Evolutionary conservation across 257 asterid species (phyloP).

Genomic region (Forsythia suspensa): DNA sequence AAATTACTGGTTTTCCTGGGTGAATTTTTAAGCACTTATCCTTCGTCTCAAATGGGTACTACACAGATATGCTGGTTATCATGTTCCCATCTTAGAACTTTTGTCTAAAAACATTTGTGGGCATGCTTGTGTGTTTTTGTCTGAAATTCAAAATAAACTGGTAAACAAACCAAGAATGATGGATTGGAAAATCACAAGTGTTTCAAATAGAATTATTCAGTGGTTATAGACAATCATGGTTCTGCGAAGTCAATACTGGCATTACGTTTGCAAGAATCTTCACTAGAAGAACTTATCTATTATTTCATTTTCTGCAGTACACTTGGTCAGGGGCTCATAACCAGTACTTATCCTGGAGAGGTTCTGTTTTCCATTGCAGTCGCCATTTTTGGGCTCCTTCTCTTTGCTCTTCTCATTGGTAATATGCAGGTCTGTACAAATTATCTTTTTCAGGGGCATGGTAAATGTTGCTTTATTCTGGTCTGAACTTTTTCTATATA

Average conservation of each 20-base stretch:
- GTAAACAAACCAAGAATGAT: neutral
- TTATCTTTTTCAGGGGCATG: slow-evolving; percentile 1
- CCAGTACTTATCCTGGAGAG: slow-evolving; percentile 91
- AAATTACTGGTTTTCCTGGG: neutral
- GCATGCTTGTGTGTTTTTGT: neutral
- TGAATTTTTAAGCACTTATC: neutral
- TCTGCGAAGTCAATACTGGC: neutral
- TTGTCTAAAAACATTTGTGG: neutral
- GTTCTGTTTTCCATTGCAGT: slow-evolving; percentile 79
- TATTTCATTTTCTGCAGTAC: slow-evolving; percentile 52
- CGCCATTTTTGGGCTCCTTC: slow-evolving; percentile 78
- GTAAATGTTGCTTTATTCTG: neutral
- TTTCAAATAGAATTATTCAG: neutral
- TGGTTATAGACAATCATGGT: neutral
- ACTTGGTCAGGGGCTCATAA: slow-evolving; percentile 91
- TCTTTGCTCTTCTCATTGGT: slow-evolving; percentile 95
- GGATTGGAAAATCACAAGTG: slow-evolving; percentile 1
- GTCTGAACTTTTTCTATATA: neutral
- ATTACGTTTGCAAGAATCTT: neutral
- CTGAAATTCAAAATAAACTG: neutral
- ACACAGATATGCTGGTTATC: neutral
- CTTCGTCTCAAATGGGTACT: neutral
- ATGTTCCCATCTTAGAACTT: neutral
- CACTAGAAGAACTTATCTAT: neutral
- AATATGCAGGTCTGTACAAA: slow-evolving; percentile 78